Base-by-base conservation (phyloP, 2,329 filamentous ascomycete species). In the Gyromitra esculenta region DNA sequence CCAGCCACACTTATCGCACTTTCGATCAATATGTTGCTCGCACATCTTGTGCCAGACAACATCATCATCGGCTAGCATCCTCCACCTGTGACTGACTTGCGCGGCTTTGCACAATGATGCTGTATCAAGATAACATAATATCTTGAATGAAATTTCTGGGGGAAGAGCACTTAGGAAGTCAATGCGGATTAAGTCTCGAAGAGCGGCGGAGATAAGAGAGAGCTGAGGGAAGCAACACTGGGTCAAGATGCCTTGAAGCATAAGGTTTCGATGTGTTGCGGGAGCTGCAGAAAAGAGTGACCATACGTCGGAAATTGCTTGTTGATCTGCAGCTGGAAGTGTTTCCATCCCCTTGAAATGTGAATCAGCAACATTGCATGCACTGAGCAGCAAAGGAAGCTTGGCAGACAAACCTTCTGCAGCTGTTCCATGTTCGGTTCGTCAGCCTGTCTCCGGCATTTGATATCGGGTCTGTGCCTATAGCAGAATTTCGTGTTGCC, bases 21-120 rank as follows among this genome's bases (percentile, higher is more conserved):
- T 97, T 77, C 93, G 87, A 82, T 96, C 93, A 80, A 97, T 96
- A 83, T 97, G 94, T 82, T 98, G 95, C 83, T 97, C 94, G 82
- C 96, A 99, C 94, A 98, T 97, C 79, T 91, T 92, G 82, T 97
- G 92, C 96, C 96, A 99, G 2, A 99, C 95, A 7, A 97, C 92
- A 83, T 99, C 95, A 82, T 97, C 95, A 81, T 98, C 96, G n/a
- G 96, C 95, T 52, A 99, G 86, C 73, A 89, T 89, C 78, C 93
- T 89, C 96, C 96, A 99, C 80, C 91, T 88, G 75, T 90, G 89
- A 82, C 93, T 97, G 71, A 99, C 96, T 83, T 97, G 94, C 0
- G 96, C 93, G 0, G 96, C 95, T 83, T 97, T 97, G 86, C 96
- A 98, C 0, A 99, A 87, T 0, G 95, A 97, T 1, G 92, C 91